Percentiles rank a stretch among this genome's conserved stretches.
phyloP scores from a whole-genome alignment of 164 flowering plant genomes.

The Liriodendron chinense region DNA sequence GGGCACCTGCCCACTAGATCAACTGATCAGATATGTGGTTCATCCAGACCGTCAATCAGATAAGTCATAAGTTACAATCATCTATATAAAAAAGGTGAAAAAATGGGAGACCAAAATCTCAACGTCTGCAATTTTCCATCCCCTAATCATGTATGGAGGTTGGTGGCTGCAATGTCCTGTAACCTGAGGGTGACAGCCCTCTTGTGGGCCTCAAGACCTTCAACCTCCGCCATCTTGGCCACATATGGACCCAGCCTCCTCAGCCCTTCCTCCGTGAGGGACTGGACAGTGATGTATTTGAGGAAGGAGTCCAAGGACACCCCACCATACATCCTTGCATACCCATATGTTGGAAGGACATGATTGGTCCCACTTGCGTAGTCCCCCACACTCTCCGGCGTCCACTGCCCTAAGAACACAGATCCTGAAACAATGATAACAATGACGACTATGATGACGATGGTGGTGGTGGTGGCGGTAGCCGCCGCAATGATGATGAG shows the following conservation, averaged over 20 bases:
- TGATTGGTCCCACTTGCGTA: conserved; percentile 98
- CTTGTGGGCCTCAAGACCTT: conserved; percentile 95
- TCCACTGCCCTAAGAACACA: conserved; percentile 91
- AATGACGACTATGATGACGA: background rate
- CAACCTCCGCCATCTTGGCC: conserved; percentile 89
- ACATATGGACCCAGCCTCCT: conserved; percentile 80
- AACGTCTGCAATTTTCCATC: no score
- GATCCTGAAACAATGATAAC: conserved; percentile 54
- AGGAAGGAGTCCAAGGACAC: conserved; percentile 90
- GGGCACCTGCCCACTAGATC: no score
- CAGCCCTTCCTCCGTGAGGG: conserved; percentile 90
- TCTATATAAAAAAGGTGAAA: no score
- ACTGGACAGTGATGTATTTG: conserved; percentile 85
- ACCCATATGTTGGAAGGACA: conserved; percentile 96
- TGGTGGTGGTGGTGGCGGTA: no score
- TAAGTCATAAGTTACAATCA: no score
- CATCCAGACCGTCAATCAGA: no score
- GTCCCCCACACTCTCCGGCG: conserved; percentile 97
- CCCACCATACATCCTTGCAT: conserved; percentile 93
- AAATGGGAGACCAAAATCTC: no score
- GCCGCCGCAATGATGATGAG: no score
- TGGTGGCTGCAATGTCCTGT: conserved; percentile 61
- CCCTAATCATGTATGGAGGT: no score
- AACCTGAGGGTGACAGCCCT: conserved; percentile 89
- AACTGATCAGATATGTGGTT: no score